Percentiles rank a stretch among this genome's conserved stretches.
These are phyloP conservation scores for Miamiensis avidus DNA, from an alignment of 169 alveolate species.

Conservation along the genomic window DNA sequence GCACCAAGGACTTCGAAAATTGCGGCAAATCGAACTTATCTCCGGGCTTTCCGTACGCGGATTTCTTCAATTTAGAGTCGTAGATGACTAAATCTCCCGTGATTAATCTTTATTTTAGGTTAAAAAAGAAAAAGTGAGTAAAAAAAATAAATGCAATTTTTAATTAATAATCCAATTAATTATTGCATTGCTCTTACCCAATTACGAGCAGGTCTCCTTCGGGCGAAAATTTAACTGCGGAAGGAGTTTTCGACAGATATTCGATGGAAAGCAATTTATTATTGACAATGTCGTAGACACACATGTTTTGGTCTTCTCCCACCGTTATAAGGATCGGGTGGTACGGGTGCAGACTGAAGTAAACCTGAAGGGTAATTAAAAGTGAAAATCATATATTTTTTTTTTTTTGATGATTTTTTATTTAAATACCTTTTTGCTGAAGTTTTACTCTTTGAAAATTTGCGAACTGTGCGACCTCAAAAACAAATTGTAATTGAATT, in stretches of 20 bases:
- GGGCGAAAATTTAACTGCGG: constrained; percentile 74
- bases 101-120: constrained; percentile 38
- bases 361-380: constrained; percentile 39
- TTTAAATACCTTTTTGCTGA: constrained; percentile 40
- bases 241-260: constrained; percentile 69
- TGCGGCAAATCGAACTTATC: constrained; percentile 63
- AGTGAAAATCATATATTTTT: constrained; percentile 5
- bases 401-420: background rate
- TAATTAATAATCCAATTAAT: no score
- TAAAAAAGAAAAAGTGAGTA: no score
- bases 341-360: constrained; percentile 49
- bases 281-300: constrained; percentile 71
- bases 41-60: constrained; percentile 55
- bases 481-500: constrained; percentile 33
- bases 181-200: constrained; percentile 34
- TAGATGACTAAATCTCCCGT: constrained; percentile 61
- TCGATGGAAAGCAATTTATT: constrained; percentile 61
- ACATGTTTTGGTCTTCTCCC: constrained; percentile 77
- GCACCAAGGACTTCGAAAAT: constrained; percentile 44
- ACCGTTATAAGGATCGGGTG: constrained; percentile 67
- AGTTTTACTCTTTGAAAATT: constrained; percentile 18
- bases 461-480: constrained; percentile 59
- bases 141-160: background rate
- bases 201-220: constrained; percentile 80
- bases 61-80: constrained; percentile 56